These are phyloP conservation scores for Bonia amplexicaulis DNA, from an alignment of 176 grass and related monocot species.

Conservation along the genomic window DNA sequence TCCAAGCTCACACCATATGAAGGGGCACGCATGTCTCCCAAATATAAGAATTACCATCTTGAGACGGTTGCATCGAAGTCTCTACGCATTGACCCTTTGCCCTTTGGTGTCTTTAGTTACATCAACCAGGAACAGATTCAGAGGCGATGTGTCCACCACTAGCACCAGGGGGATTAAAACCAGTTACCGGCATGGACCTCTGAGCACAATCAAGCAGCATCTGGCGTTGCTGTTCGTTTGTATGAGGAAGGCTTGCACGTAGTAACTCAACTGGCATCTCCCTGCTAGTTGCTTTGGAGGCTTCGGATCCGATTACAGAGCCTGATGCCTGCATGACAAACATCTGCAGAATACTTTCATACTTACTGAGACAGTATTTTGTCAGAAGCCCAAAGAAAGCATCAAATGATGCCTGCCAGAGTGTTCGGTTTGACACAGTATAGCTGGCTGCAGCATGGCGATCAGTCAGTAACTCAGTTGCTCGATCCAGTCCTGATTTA, in stretches of 20 bases:
- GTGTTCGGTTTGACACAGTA: conserved; percentile 66
- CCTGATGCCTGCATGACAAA: conserved; percentile 54
- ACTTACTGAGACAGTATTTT: conserved; percentile 89
- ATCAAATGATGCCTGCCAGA: conserved; percentile 98
- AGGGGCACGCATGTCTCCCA: conserved; percentile 24
- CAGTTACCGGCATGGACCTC: conserved; percentile 57
- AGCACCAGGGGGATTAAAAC: conserved; percentile 54
- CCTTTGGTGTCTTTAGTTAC: not conserved
- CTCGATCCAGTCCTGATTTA: conserved; percentile 81
- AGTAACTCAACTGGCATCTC: conserved; percentile 98
- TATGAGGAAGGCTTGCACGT: conserved; percentile 89
- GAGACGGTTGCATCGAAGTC: conserved; percentile 8
- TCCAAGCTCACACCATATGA: conserved; percentile 36
- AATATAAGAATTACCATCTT: conserved; percentile 35
- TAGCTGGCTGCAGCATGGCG: conserved; percentile 57
- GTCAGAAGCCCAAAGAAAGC: conserved; percentile 95
- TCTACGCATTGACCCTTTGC: not conserved
- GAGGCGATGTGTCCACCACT: conserved; percentile 47
- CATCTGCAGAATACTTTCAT: conserved; percentile 88
- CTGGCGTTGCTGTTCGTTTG: conserved; percentile 77
- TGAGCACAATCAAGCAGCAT: conserved; percentile 87
- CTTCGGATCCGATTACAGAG: conserved; percentile 60
- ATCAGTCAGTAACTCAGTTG: conserved; percentile 80
- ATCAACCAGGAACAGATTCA: conserved; percentile 86
- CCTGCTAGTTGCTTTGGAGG: conserved; percentile 68